A percentile compares a stretch with the other conserved stretches of the same genome.
Evolutionary conservation across 805 yeast genomes (phyloP).

Genomic region (Saccharomyces mikatae): DNA sequence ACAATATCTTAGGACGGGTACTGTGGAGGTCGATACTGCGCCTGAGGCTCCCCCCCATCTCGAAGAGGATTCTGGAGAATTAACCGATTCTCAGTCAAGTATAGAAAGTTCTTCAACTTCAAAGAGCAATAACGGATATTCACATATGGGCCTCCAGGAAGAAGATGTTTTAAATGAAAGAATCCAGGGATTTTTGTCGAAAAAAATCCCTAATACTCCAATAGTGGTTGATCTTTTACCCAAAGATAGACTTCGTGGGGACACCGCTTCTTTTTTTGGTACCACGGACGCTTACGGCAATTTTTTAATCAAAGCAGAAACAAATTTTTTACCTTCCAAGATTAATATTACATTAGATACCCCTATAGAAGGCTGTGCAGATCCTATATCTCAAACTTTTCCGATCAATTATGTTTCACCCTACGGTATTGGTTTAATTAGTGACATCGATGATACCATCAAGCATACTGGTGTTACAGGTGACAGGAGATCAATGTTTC

Average conservation of each 20-base stretch:
- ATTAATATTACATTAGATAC: slow-evolving; percentile 20
- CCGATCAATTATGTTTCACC: slow-evolving; percentile 15
- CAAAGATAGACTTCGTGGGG: not conserved
- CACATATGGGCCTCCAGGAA: slow-evolving; percentile 25
- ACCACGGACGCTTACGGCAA: slow-evolving; percentile 62
- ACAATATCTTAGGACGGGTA: slow-evolving; percentile 33
- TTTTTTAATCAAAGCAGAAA: slow-evolving; percentile 45
- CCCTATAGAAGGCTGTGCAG: slow-evolving; percentile 9
- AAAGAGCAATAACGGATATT: not conserved
- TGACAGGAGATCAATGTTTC: slow-evolving; percentile 74
- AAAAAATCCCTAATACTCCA: slow-evolving; percentile 52
- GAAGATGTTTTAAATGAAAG: slow-evolving; percentile 49
- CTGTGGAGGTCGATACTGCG: slow-evolving; percentile 1
- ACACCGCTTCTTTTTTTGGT: slow-evolving; percentile 35
- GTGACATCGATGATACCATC: slow-evolving; percentile 93
- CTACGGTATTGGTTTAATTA: slow-evolving; percentile 62
- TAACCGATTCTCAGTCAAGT: not conserved
- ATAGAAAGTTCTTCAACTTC: not conserved
- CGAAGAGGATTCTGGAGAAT: not conserved
- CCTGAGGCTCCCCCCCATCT: not conserved
- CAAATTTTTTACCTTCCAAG: slow-evolving; percentile 48
- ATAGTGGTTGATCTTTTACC: slow-evolving; percentile 46
- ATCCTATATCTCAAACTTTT: slow-evolving; percentile 9
- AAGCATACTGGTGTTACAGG: slow-evolving; percentile 85
- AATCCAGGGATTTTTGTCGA: slow-evolving; percentile 60